phyloP scores from a whole-genome alignment of 768 basidiomycete species.

The Lactarius pseudohatsudake region DNA sequence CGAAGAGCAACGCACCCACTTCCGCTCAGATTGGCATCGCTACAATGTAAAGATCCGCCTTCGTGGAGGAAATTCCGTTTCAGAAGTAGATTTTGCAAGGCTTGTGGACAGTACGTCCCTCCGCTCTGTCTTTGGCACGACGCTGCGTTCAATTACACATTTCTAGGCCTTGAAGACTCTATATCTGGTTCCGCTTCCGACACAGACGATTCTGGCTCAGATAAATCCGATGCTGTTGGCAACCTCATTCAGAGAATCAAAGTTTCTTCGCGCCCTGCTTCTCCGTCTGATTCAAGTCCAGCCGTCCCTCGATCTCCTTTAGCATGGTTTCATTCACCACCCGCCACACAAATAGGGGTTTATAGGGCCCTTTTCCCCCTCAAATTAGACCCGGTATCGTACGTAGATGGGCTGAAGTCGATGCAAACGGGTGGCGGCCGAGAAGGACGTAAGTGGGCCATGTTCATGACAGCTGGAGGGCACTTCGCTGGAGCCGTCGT shows the following conservation, averaged over 20 bases:
- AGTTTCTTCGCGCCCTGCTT: constrained; percentile 45
- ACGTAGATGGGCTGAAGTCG: constrained; percentile 60
- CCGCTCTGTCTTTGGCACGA: not conserved
- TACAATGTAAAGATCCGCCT: constrained; percentile 91
- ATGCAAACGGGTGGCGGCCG: constrained; percentile 55
- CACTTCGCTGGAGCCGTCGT: constrained; percentile 96
- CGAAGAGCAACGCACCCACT: constrained; percentile 82
- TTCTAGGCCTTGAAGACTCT: constrained; percentile 74
- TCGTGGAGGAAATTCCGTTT: constrained; percentile 58
- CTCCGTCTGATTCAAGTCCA: constrained; percentile 44
- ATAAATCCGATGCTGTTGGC: constrained; percentile 66
- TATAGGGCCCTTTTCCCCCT: constrained; percentile 75
- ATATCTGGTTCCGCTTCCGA: constrained; percentile 90
- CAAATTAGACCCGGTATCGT: constrained; percentile 40
- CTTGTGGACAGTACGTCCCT: constrained; percentile 74
- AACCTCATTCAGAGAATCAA: constrained; percentile 65
- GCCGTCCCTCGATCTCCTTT: constrained; percentile 61
- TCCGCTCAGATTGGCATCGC: constrained; percentile 95
- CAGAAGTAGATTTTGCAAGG: constrained; percentile 69
- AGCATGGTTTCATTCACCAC: constrained; percentile 88
- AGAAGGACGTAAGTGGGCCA: constrained; percentile 77
- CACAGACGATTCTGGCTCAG: constrained; percentile 50
- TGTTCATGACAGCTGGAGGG: constrained; percentile 97
- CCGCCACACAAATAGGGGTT: constrained; percentile 85
- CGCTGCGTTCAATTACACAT: not conserved